Evolutionary conservation across 2,329 filamentous ascomycete genomes (phyloP).

Genomic region (Leptographium lundbergii): DNA sequence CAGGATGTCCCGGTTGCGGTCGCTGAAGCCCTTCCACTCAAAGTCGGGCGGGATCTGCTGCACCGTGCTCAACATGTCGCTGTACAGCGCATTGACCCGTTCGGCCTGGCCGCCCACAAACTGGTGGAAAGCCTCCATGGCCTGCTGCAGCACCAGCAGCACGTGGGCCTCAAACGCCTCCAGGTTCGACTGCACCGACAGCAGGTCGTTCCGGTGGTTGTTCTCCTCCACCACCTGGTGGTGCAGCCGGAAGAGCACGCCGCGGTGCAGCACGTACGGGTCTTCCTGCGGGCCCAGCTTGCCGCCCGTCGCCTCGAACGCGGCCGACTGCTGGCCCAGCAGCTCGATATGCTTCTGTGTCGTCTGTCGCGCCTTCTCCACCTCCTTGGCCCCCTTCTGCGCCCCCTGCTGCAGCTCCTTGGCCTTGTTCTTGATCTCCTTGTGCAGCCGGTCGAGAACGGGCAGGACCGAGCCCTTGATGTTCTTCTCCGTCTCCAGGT

Average conservation of each 20-base stretch:
- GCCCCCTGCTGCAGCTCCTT: slow-evolving; percentile 80
- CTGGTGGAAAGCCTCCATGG: slow-evolving; percentile 71
- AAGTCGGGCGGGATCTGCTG: slow-evolving; percentile 74
- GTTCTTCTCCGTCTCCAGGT: slow-evolving; percentile 82
- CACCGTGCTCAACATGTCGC: slow-evolving; percentile 65
- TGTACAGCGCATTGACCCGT: slow-evolving; percentile 68
- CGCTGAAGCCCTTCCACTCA: slow-evolving; percentile 79
- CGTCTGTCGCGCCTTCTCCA: slow-evolving; percentile 72
- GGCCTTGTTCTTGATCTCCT: slow-evolving; percentile 91
- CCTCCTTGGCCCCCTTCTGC: slow-evolving; percentile 74
- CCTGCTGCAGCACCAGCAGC: slow-evolving; percentile 68
- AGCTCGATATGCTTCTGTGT: slow-evolving; percentile 97
- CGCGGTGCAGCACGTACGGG: slow-evolving; percentile 76
- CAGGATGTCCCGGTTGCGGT: slow-evolving; percentile 57
- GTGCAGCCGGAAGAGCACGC: slow-evolving; percentile 70
- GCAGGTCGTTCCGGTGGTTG: slow-evolving; percentile 83
- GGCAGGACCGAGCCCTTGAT: slow-evolving; percentile 79
- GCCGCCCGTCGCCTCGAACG: slow-evolving; percentile 63
- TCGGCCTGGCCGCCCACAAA: slow-evolving; percentile 71
- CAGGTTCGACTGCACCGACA: slow-evolving; percentile 86
- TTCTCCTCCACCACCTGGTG: slow-evolving; percentile 93
- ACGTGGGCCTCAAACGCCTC: slow-evolving; percentile 78
- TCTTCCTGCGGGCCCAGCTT: slow-evolving; percentile 63
- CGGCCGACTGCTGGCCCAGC: slow-evolving; percentile 72
- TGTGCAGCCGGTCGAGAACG: slow-evolving; percentile 79